Evolutionary conservation across 495 filamentous ascomycete species (phyloP), one percentile per base, ranked within the genome.

Genomic region (Ramalina intermedia): DNA sequence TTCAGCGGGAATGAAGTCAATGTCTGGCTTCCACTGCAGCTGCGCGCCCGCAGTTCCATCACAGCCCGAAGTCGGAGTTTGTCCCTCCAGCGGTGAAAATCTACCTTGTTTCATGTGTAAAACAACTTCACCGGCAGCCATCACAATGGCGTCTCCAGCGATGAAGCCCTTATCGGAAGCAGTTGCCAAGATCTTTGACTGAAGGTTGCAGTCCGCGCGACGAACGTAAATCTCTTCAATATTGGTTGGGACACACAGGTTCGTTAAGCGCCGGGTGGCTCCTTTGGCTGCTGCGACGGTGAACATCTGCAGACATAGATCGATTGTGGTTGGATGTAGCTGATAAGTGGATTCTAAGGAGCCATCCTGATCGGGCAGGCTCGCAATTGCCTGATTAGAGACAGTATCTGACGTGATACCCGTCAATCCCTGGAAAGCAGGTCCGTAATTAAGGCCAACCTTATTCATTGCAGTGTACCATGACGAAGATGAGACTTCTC

Each of bases 331-430:
- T 12, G 43, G 49, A 35, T 51, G 49, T 11, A 51, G 35, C 14
- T 51, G 43, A 17, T 51, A 46, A 20, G 36, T 23, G 20, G 43
- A 35, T 5, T 43, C 46, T 1, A 13, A 27, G 13, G 35, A 17
- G 23, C 16, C n/a, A 11, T 37, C 7, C 18, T 13, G 29, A 18
- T 48, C 38, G 6, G 21, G 26, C 18, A 47, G n/a, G n/a, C 24
- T 45, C 6, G 63, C 65, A n/a, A 63, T 52, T 0, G 70, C 70
- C 8, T 49, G 47, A 47, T 67, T 69, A 49, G 69, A 66, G 41
- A 65, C 66, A 1, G 35, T 63, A 69, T 67, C 72, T 4, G 41
- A 35, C 9, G 42, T 50, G n/a, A 48, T 47, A 8, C 46, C 35
- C 24, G 26, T 12, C n/a, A 48, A 24, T 11, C 48, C 46, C 17